Conservation (phyloP, 148 eudicot species). For the Chenopodium suecicum region DNA sequence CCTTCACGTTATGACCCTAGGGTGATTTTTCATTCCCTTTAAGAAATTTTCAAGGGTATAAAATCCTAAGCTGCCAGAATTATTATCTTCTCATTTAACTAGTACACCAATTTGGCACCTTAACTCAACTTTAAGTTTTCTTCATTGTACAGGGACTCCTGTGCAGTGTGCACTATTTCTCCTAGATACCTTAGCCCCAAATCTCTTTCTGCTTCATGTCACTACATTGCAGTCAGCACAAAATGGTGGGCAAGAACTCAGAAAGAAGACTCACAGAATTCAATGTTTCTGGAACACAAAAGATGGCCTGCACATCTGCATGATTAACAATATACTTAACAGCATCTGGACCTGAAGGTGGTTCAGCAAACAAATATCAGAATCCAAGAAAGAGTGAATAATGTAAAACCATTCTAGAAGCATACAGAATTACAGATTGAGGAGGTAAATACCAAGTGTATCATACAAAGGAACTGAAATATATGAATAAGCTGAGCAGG, state of each 20-base stretch:
- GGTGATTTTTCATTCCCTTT: background rate
- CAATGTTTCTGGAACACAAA: constrained; percentile 79
- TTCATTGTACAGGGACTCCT: background rate
- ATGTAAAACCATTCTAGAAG: constrained; percentile 1
- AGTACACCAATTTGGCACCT: background rate
- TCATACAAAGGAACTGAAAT: constrained; percentile 91
- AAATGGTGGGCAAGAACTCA: background rate
- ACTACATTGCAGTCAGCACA: constrained; percentile 6
- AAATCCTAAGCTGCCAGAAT: background rate
- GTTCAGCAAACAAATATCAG: constrained; percentile 18
- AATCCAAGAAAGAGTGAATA: constrained; percentile 6
- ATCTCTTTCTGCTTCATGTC: background rate
- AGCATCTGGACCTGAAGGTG: constrained; percentile 87
- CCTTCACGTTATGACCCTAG: background rate
- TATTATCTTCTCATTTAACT: background rate
- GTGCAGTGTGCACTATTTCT: background rate
- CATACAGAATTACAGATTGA: constrained; percentile 3
- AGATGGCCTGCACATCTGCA: constrained; percentile 82
- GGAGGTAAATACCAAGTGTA: constrained; percentile 61
- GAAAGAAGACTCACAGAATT: constrained; percentile 60
- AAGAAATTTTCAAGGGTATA: background rate
- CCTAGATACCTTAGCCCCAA: background rate
- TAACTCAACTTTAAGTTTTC: background rate
- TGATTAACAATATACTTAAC: constrained; percentile 87
- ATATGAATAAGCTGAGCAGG: constrained; percentile 89